Conservation (phyloP, 768 basidiomycete genomes). For the Serendipita indica region DNA sequence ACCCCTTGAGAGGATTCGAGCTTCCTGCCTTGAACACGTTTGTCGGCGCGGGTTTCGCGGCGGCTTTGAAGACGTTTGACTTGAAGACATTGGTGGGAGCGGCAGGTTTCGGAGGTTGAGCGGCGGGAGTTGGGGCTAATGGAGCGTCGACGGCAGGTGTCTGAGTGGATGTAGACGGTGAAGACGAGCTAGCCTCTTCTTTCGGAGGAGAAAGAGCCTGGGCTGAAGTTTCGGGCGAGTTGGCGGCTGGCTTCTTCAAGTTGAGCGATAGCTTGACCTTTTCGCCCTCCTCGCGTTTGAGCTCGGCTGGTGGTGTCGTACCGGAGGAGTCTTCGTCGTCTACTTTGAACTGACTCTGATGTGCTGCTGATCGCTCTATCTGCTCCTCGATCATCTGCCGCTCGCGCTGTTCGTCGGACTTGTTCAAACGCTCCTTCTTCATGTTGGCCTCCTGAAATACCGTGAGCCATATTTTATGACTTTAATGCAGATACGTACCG, state of each 20-base stretch:
- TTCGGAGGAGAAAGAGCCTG: conserved; percentile 22
- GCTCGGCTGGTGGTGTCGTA: conserved; percentile 21
- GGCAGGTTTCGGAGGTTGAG: conserved; percentile 23
- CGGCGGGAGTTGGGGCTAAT: conserved; percentile 18
- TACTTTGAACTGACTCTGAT: conserved; percentile 22
- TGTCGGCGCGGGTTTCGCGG: conserved; percentile 21
- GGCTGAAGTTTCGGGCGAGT: conserved; percentile 20
- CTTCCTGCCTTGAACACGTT: conserved; percentile 42
- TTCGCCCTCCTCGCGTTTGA: conserved; percentile 62
- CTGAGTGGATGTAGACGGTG: conserved; percentile 7
- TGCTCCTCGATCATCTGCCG: conserved; percentile 80
- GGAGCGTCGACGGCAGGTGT: conserved; percentile 20
- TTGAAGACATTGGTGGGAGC: conserved; percentile 33
- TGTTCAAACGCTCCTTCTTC: conserved; percentile 85
- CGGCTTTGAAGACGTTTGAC: conserved; percentile 39
- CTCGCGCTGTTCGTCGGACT: conserved; percentile 91
- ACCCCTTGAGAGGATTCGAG: conserved; percentile 52
- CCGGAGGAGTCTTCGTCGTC: conserved; percentile 18
- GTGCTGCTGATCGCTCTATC: conserved; percentile 65
- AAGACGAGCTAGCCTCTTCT: conserved; percentile 13
- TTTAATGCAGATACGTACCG: conserved; percentile 32
- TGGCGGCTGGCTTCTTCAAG: conserved; percentile 31
- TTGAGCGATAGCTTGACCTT: conserved; percentile 65
- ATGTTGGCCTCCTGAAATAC: conserved; percentile 51
- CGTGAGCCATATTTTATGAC: conserved; percentile 6